Evolutionary conservation across 495 filamentous ascomycete species (phyloP).

Genomic region (Darksidea phi): DNA sequence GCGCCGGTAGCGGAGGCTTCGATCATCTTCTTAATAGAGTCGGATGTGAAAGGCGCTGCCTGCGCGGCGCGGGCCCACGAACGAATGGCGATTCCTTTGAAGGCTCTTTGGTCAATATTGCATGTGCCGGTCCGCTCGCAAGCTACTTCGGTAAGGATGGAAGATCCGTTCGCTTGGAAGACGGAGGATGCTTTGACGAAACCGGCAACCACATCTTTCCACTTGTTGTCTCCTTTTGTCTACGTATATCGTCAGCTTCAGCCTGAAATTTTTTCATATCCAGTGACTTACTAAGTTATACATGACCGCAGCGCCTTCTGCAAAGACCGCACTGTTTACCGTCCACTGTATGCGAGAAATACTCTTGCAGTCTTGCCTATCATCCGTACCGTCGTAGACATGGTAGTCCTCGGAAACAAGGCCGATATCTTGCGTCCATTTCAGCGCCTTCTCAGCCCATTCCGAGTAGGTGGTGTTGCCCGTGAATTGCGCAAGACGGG

Average conservation of each 20-base stretch:
- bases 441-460: conserved; percentile 69
- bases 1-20: conserved; percentile 15
- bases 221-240: conserved; percentile 20
- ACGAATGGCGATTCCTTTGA: conserved; percentile 16
- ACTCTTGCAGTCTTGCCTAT: background rate
- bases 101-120: conserved; percentile 10
- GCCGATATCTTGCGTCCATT: conserved; percentile 64
- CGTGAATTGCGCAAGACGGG: conserved; percentile 72
- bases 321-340: background rate
- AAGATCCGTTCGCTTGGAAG: conserved; percentile 1
- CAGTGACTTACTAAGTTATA: conserved; percentile 19
- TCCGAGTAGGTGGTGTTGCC: conserved; percentile 73
- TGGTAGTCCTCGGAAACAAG: conserved; percentile 40
- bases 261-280: too few relatives aligned
- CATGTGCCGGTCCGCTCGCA: conserved; percentile 15
- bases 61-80: conserved; percentile 16
- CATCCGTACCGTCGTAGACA: conserved; percentile 5
- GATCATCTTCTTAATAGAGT: background rate
- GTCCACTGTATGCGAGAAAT: conserved; percentile 9
- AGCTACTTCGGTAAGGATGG: conserved; percentile 9
- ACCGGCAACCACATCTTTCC: conserved; percentile 13
- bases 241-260: background rate
- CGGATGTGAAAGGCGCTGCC: conserved; percentile 5
- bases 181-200: background rate
- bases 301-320: conserved; percentile 18